A percentile compares a stretch with the other conserved stretches of the same genome.
Evolutionary conservation across 164 flowering plant genomes (phyloP).

Genomic region (Chimonanthus praecox): DNA sequence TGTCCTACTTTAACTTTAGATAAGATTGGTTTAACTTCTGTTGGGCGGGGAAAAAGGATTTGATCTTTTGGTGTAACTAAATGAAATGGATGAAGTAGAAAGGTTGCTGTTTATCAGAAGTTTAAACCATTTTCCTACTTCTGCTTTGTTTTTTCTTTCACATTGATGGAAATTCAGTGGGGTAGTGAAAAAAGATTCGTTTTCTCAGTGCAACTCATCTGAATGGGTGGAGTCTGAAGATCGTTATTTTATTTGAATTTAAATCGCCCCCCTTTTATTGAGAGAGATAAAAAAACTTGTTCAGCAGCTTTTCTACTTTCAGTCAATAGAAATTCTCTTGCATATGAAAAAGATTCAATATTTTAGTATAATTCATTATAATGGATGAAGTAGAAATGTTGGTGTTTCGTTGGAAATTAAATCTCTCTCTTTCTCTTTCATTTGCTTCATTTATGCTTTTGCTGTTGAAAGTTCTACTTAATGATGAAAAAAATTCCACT

Average conservation of each 20-base stretch:
- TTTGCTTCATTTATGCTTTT: background rate
- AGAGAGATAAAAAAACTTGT: too few relatives aligned
- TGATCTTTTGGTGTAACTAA: too few relatives aligned
- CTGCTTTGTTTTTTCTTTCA: background rate
- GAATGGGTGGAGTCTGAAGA: background rate
- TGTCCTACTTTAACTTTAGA: background rate
- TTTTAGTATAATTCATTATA: background rate
- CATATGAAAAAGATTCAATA: background rate
- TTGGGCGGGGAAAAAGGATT: too few relatives aligned
- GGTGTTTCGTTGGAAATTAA: background rate
- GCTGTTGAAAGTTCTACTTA: background rate
- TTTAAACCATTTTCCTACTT: background rate
- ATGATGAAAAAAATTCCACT: background rate
- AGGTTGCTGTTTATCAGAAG: too few relatives aligned
- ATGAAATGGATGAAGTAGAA: too few relatives aligned
- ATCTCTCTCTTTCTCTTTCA: too few relatives aligned
- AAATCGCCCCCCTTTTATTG: too few relatives aligned
- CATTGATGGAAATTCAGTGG: background rate
- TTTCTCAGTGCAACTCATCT: background rate
- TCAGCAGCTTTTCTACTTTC: background rate
- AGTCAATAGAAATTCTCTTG: background rate
- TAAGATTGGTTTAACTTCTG: too few relatives aligned
- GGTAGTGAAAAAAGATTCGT: background rate
- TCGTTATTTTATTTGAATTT: background rate
- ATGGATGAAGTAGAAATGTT: background rate